phyloP scores from a whole-genome alignment of 305 asterid species.

The Rubia peregrina region DNA sequence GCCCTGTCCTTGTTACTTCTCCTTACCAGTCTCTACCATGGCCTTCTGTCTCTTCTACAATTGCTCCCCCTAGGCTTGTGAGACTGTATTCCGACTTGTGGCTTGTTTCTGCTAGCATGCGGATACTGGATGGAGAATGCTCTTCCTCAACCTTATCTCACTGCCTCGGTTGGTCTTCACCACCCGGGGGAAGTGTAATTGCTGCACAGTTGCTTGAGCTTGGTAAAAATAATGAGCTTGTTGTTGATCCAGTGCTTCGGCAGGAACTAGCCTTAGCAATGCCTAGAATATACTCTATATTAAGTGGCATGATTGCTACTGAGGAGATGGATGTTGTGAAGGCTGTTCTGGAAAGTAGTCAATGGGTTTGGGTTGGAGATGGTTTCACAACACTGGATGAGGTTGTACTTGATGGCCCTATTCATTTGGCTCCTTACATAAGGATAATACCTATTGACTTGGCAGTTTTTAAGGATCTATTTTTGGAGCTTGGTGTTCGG shows the following conservation, averaged over 20 bases:
- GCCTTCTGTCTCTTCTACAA: conserved; percentile 82
- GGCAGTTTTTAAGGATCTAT: conserved; percentile 81
- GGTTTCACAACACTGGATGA: conserved; percentile 88
- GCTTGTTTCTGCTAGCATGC: conserved; percentile 98
- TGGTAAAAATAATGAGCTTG: conserved; percentile 85
- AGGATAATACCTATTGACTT: conserved; percentile 92
- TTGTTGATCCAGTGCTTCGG: conserved; percentile 66
- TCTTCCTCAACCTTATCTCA: conserved; percentile 78
- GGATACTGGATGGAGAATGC: conserved; percentile 92
- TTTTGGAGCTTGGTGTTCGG: conserved; percentile 80
- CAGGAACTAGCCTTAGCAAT: conserved; percentile 86
- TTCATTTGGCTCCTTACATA: conserved; percentile 93
- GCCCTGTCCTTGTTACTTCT: conserved; percentile 79
- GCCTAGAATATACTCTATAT: conserved; percentile 86
- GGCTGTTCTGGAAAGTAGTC: conserved; percentile 89
- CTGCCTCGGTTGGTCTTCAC: conserved; percentile 87
- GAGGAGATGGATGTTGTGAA: conserved; percentile 91
- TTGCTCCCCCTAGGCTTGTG: conserved; percentile 96
- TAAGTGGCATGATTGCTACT: conserved; percentile 61
- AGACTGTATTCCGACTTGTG: conserved; percentile 68
- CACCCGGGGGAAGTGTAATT: conserved; percentile 91
- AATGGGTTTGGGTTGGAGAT: conserved; percentile 99
- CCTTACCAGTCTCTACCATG: conserved; percentile 78
- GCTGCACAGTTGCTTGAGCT: conserved; percentile 99
- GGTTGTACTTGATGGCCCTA: conserved; percentile 93